Evolutionary conservation across 140 eudicot species (phyloP).

Genomic region (Oenanthe javanica): DNA sequence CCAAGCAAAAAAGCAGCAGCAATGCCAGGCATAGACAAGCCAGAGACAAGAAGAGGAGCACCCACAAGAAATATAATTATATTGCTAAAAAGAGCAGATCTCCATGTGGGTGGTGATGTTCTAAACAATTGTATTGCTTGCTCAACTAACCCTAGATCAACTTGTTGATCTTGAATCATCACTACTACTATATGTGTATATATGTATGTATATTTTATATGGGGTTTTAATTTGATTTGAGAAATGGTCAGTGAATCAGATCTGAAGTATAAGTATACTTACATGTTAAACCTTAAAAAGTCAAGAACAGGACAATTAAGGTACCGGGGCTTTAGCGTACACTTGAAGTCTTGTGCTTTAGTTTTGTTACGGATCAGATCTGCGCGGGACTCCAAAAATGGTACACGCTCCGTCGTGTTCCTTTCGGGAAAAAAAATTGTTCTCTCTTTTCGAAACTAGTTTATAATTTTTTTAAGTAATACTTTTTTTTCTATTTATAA

Average conservation of each 20-base stretch:
- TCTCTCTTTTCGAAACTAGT: too few relatives aligned
- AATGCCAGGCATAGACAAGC: conserved; percentile 64
- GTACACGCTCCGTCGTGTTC: too few relatives aligned
- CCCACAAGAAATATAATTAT: conserved; percentile 54
- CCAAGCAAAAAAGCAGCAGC: conserved; percentile 94
- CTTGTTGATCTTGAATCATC: conserved; percentile 26
- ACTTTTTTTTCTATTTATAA: too few relatives aligned
- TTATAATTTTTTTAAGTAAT: too few relatives aligned
- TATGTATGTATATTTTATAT: too few relatives aligned
- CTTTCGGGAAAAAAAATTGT: too few relatives aligned
- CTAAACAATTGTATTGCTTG: conserved; percentile 47
- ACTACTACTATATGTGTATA: background rate
- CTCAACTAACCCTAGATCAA: conserved; percentile 28
- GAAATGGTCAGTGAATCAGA: background rate
- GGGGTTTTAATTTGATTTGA: conserved; percentile 16
- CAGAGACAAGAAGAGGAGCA: conserved; percentile 70
- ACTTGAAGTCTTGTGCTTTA: too few relatives aligned
- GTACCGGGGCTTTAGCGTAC: too few relatives aligned
- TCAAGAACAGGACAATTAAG: background rate
- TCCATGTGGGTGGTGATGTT: conserved; percentile 76
- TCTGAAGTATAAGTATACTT: background rate
- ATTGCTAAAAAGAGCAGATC: conserved; percentile 67
- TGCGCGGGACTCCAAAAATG: too few relatives aligned
- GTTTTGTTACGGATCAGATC: too few relatives aligned
- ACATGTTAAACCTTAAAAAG: background rate